Evolutionary conservation across 2,329 filamentous ascomycete species (phyloP), one percentile per base, ranked within the genome.

Genomic region (Xenosphaeropsis pyriputrescens): DNA sequence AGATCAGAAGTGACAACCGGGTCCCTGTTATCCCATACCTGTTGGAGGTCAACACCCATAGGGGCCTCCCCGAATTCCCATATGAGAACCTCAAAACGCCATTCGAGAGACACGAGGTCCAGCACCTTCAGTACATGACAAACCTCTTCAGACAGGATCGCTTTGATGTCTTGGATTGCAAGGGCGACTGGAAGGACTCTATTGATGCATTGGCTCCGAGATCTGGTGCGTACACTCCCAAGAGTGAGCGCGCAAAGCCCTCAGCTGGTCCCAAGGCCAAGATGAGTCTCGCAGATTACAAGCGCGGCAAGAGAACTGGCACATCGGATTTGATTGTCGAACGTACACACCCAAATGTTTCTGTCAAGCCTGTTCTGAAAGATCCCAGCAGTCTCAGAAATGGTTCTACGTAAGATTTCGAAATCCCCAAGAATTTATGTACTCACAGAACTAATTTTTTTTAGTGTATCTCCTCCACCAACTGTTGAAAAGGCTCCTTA

Each of bases 221-320:
- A 34, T 55, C 50, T 36, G 51, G 43, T 35, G 47, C 50, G 3
- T 39, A 47, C 7, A 54, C 53, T 5, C 52, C 53, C 14, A 48
- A 49, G 31, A 41, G 44, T 34, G 17, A 39, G 9, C 42, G 44
- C 36, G 48, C 49, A 18, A 15, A 41, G 7, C 22, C 22, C 22
- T 26, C 22, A 26, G 52, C 49, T 38, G 49, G 48, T 30, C 44
- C 50, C 5, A 36, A 43, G 6, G 45, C 46, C 26, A 57, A 53
- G 44, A 46, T 56, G 29, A 50, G 49, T 6, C 41, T 55, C 14
- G 46, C 47, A 14, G 53, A 56, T 35, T 57, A 56, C 38, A 51
- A 50, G 43, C 18, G 19, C 3, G 38, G 40, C 35, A 42, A 32
- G 16, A 32, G 30, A 32, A 32, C 30, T 15, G 30, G 30, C 9